Evolutionary conservation across 2,329 filamentous ascomycete species (phyloP), one percentile per base, ranked within the genome.

Genomic region (Aspergillus brunneoviolaceus): DNA sequence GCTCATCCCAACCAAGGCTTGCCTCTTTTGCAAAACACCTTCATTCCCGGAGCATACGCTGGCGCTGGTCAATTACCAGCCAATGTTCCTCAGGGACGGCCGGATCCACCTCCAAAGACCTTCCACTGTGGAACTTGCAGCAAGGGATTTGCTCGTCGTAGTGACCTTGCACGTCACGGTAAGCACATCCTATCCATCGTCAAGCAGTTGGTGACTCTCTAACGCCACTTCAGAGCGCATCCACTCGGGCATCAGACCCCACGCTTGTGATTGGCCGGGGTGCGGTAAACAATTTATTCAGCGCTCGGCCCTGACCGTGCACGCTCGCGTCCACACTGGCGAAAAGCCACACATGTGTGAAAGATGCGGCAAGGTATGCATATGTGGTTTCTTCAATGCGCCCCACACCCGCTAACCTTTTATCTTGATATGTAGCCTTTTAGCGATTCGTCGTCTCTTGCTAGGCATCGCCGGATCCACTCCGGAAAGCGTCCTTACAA

Each of bases 271-370:
- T 70, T 91, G 87, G 74, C 89, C 89, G 47, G 87, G 87, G 56
- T 99, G 95, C 75, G 91, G 91, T 65, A 99, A 98, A 78, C 91
- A 94, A 72, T 99, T 99, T 74, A 99, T 99, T 68, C 95, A 99
- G 77, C 86, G 95, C 59, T 97, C 93, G 29, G 95, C 95, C 23
- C 80, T 99, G 74, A 99, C 95, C 0, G 95, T 99, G 7, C 95
- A 98, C 76, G 89, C 91, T 72, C 90, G 95, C 68, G 93, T 97
- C 21, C 95, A 99, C 77, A 98, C 95, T 2, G 95, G 95, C 65
- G 95, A 98, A 80, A 99, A 99, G 79, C 95, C 95, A 54, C 95
- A 99, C 71, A 94, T 95, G 87, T 99, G 95, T 74, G 95, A 97
- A 78, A 87, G 91, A 64, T 98, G 95, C 76, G 91, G 92, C 75